Conservation (phyloP, 106 monocot species). For the Iris macrosiphon region DNA sequence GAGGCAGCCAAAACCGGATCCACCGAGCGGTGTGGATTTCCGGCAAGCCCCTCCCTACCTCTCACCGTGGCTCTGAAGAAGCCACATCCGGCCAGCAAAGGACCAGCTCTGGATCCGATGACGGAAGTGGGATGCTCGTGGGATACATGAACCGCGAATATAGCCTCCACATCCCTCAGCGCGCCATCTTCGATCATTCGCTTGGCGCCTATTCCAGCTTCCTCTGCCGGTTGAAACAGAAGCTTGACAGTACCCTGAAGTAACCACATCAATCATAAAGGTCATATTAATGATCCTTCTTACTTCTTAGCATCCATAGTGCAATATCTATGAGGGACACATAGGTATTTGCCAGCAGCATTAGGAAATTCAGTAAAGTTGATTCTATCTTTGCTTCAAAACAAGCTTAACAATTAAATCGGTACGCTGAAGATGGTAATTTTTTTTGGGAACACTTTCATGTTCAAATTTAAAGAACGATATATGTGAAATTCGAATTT, state of each 20-base stretch:
- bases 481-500: too few relatives aligned
- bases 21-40: conserved; percentile 17
- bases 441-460: too few relatives aligned
- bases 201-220: conserved; percentile 73
- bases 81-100: conserved; percentile 83
- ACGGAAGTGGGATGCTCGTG: conserved; percentile 37
- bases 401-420: too few relatives aligned
- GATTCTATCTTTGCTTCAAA: too few relatives aligned
- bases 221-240: conserved; percentile 91
- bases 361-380: too few relatives aligned
- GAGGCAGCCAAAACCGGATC: conserved; percentile 64
- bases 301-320: too few relatives aligned
- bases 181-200: conserved; percentile 86
- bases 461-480: too few relatives aligned
- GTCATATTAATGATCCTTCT: too few relatives aligned
- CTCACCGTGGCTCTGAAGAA: conserved; percentile 62
- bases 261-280: not conserved
- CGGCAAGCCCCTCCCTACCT: conserved; percentile 16
- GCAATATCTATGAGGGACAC: too few relatives aligned
- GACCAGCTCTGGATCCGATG: conserved; percentile 59
- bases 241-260: conserved; percentile 81
- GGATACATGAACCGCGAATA: conserved; percentile 74
- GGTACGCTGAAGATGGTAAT: too few relatives aligned
- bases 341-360: too few relatives aligned
- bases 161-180: conserved; percentile 58